Conservation (phyloP, 2,329 filamentous ascomycete genomes). For the Hypoxylon sp. region DNA sequence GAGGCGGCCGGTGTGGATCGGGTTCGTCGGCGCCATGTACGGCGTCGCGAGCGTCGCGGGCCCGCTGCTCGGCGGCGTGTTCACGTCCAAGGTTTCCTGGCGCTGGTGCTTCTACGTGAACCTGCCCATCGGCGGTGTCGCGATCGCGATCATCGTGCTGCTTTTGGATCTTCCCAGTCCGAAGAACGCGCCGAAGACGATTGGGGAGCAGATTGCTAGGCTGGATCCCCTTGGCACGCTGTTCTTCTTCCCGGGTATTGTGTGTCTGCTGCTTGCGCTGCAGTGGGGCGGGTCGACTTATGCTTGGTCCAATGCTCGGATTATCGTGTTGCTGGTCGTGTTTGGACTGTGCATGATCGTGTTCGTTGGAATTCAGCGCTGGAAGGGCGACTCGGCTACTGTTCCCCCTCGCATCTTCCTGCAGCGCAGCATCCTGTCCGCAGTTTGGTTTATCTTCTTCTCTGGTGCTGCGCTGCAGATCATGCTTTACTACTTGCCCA, state of each 20-base stretch:
- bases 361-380: not conserved
- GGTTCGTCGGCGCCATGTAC: too few relatives aligned
- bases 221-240: too few relatives aligned
- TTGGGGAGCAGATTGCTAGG: too few relatives aligned
- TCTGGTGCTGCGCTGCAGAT: not conserved
- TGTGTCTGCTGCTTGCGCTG: slow-evolving; percentile 53
- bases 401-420: not conserved
- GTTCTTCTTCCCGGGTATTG: too few relatives aligned
- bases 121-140: slow-evolving; percentile 42
- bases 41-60: slow-evolving; percentile 47
- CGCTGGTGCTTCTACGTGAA: slow-evolving; percentile 7
- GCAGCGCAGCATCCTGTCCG: not conserved
- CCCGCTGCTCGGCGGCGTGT: slow-evolving; percentile 34
- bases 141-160: too few relatives aligned
- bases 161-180: too few relatives aligned
- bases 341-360: slow-evolving; percentile 1
- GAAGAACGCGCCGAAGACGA: too few relatives aligned
- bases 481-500: slow-evolving; percentile 25
- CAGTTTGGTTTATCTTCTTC: not conserved
- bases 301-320: slow-evolving; percentile 37
- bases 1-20: too few relatives aligned
- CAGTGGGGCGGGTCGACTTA: slow-evolving; percentile 51
- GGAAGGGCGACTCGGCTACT: not conserved
- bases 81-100: slow-evolving; percentile 35
- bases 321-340: slow-evolving; percentile 23